Conservation (phyloP, 495 filamentous ascomycete genomes). For the Aspergillus affinis region DNA sequence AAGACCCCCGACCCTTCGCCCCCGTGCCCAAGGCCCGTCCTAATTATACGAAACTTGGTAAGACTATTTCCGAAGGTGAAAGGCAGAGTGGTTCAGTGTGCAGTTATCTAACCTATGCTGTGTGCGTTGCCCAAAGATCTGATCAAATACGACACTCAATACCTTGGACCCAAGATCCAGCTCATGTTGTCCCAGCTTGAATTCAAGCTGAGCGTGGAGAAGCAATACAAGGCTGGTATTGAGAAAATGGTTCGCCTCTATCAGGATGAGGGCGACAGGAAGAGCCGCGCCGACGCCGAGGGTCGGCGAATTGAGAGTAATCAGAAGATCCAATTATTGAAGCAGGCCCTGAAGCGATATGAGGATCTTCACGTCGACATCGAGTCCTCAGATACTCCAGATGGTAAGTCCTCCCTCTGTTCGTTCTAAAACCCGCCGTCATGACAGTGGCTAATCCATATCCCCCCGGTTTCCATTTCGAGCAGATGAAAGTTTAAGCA, state of each 20-base stretch:
- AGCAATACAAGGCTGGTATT: conserved; percentile 98
- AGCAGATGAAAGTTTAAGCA: conserved; percentile 93
- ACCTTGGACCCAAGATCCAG: conserved; percentile 96
- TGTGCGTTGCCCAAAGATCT: conserved; percentile 61
- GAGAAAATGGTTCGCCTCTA: conserved; percentile 99
- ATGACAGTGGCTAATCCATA: not conserved
- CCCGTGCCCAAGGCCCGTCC: conserved; percentile 71
- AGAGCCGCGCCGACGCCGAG: conserved; percentile 90
- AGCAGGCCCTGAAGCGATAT: conserved; percentile 93
- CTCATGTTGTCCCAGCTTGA: conserved; percentile 98
- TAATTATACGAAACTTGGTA: conserved; percentile 96
- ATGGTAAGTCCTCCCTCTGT: conserved; percentile 60
- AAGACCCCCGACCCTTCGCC: conserved; percentile 67
- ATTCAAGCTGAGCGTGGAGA: conserved; percentile 98
- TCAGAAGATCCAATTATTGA: conserved; percentile 95
- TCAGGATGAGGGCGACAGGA: conserved; percentile 95
- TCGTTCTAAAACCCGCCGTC: not conserved
- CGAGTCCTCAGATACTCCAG: conserved; percentile 74
- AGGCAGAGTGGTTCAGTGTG: not conserved
- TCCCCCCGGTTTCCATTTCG: not conserved
- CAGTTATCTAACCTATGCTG: conserved; percentile 1
- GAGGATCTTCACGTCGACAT: conserved; percentile 97
- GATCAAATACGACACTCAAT: conserved; percentile 96
- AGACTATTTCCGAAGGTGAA: not conserved
- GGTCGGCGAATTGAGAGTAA: conserved; percentile 87